Base-by-base conservation (phyloP, 2,329 filamentous ascomycete species). In the Penicillium sp. region DNA sequence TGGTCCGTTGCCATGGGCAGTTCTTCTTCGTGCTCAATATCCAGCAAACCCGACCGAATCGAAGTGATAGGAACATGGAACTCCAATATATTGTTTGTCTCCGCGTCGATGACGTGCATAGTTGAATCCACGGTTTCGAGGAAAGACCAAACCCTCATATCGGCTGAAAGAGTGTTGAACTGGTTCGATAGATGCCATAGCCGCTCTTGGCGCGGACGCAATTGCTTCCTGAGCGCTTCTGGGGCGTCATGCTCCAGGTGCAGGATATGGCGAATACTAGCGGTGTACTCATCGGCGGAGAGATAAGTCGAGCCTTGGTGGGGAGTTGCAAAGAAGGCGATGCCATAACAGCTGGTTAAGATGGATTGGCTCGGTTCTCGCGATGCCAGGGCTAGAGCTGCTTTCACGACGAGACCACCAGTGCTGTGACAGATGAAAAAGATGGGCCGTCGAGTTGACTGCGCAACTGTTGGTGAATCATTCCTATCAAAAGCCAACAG, bases 221-320 rank as follows among this genome's bases (percentile, higher is more conserved):
- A 66, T 7, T 77, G 71, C 3, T 75, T 64, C 0, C 75, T 75
- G 2, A 83, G 67, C 0, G 74, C 74, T 2, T 62, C 60, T 0
- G 79, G 79, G 6, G 82, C 66, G 0, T 77, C 72, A 13, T 67
- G 62, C 9, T 78, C 72, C 0, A 83, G 66, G 37, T 75, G 73
- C 6, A 83, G 69, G 5, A 82, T 59, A 3, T 63, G 65, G 43
- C 75, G 73, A 26, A 83, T 80, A 57, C 78, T 79, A 15, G 71
- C 61, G 10, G 75, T 72, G n/a, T 83, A 72, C 38, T 75, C 75
- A 0, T 71, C 71, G 69, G 80, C 80, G 2, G 79, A 80, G 55
- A 83, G 72, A 58, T 83, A 83, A 38, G 76, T 82, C 0, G 80
- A 83, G 3, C 81, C 81, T 17, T 79, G 78, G 56, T 84, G 81